Conservation (phyloP, 202 grass and related monocot genomes). For the Schoenoplectus tabernaemontani region DNA sequence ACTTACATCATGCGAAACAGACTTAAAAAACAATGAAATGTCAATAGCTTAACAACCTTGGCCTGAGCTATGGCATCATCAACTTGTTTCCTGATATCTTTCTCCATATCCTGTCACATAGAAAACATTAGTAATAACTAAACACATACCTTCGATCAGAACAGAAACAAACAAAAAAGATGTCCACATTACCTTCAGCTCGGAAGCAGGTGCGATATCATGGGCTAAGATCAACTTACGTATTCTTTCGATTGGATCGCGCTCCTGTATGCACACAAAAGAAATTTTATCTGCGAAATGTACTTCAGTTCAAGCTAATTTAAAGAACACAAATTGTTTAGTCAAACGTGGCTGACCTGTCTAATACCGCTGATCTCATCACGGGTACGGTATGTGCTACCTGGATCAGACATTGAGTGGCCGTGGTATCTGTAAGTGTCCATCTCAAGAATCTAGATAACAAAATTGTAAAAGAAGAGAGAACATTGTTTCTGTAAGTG, state of each 20-base stretch:
- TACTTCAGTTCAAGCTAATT: background rate
- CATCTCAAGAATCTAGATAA: slow-evolving; percentile 82
- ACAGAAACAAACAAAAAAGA: background rate
- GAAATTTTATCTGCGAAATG: background rate
- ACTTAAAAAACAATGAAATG: background rate
- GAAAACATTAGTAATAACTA: slow-evolving; percentile 10
- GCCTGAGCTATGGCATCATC: slow-evolving; percentile 82
- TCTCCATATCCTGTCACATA: slow-evolving; percentile 67
- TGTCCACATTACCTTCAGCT: slow-evolving; percentile 66
- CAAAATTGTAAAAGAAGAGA: slow-evolving; percentile 23
- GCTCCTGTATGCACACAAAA: slow-evolving; percentile 42
- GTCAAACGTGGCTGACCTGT: slow-evolving; percentile 46
- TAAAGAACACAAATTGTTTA: background rate
- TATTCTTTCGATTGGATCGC: slow-evolving; percentile 87
- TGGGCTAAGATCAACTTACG: slow-evolving; percentile 81
- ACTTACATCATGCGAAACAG: background rate
- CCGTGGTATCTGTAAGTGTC: slow-evolving; percentile 97
- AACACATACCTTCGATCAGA: background rate
- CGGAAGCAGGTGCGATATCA: slow-evolving; percentile 59
- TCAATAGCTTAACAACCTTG: slow-evolving; percentile 47
- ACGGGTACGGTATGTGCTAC: slow-evolving; percentile 89
- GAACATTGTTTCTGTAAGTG: background rate
- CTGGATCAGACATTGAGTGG: slow-evolving; percentile 94
- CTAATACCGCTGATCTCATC: slow-evolving; percentile 83
- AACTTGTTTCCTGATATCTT: slow-evolving; percentile 82